Base-by-base conservation (phyloP, 192 early-diverging fungal species). In the Endogone sp. region DNA sequence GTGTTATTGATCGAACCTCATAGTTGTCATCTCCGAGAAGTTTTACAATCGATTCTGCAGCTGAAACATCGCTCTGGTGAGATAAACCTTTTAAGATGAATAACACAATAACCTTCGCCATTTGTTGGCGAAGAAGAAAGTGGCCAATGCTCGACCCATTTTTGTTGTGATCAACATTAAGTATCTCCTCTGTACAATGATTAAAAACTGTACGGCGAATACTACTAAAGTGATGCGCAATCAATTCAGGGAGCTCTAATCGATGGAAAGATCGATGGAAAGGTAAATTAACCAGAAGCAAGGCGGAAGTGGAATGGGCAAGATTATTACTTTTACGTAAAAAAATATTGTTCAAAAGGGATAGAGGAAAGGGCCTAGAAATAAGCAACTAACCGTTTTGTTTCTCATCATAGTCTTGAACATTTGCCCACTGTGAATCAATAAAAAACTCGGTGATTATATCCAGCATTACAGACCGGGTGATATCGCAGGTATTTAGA, bases 1-100 rank as follows among this genome's bases (percentile, higher is more conserved):
- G 60, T 0, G 82, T 78, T n/a, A 76, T 68, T 9, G 88, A 69
- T 6, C 88, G 87, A 8, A 90, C 86, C 65, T 91, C 90, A 72
- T 91, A 89, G n/a, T 88, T 85, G 8, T 37, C 28, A 64, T 89
- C 84, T 9, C 75, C 60, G 29, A 89, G 56, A 20, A 90, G 73
- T 3, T 59, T 59, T 21, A 72, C 25, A 26, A 87, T 57, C 28
- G 78, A 62, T 4, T 64, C 65, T 3, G 65, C 57, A 0, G 70
- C 65, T 6, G 60, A 69, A 49, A 49, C 16, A 49, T 49, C 37
- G 37, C 37, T 49, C 37, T 11, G 37, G 16, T 49, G 1, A 8
- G 44, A 61, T 70, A 74, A 37, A 16, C 69, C 71, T 10, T 74
- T 69, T 20, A 62, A 64, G 22, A 63, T 56, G 3, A 65, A 69